Conservation (phyloP, 2,329 filamentous ascomycete genomes). For the Aspergillus udagawae region DNA sequence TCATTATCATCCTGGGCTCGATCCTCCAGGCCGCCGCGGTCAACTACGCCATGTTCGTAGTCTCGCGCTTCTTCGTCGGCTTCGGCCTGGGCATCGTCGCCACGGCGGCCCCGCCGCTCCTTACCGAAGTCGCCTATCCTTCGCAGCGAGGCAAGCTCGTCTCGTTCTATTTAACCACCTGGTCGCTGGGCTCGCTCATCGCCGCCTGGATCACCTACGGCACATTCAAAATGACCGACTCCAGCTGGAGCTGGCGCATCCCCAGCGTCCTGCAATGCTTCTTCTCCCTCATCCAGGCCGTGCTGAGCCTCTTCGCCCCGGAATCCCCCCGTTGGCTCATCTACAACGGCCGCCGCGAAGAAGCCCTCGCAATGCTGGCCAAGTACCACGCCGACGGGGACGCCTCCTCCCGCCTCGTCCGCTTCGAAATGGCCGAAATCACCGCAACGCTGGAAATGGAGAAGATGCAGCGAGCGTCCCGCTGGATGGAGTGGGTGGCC, state of each 20-base stretch:
- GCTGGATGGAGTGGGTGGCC: constrained; percentile 11
- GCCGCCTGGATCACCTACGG: constrained; percentile 26
- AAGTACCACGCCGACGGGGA: neutral
- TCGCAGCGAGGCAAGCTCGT: constrained; percentile 19
- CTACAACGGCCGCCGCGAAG: neutral
- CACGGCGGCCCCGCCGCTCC: constrained; percentile 19
- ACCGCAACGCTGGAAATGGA: constrained; percentile 19
- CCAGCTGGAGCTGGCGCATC: constrained; percentile 43
- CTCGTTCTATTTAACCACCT: constrained; percentile 15
- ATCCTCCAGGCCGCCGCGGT: constrained; percentile 19
- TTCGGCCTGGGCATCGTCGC: constrained; percentile 18
- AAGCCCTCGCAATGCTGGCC: neutral
- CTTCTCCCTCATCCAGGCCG: neutral
- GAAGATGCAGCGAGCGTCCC: constrained; percentile 9
- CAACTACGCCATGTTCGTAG: constrained; percentile 24
- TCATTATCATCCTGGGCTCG: constrained; percentile 31
- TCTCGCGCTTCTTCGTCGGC: constrained; percentile 20
- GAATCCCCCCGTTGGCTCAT: neutral
- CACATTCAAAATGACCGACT: constrained; percentile 24
- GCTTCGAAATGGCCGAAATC: constrained; percentile 26
- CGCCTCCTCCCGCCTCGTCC: constrained; percentile 9
- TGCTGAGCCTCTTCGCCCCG: neutral
- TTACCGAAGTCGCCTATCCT: constrained; percentile 23
- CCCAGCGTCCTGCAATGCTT: constrained; percentile 23
- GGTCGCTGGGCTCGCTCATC: constrained; percentile 23